Percentiles rank a stretch among this genome's conserved stretches.
Conservation (phyloP, 176 grass and related monocot species). For the Aechmea fasciata region DNA sequence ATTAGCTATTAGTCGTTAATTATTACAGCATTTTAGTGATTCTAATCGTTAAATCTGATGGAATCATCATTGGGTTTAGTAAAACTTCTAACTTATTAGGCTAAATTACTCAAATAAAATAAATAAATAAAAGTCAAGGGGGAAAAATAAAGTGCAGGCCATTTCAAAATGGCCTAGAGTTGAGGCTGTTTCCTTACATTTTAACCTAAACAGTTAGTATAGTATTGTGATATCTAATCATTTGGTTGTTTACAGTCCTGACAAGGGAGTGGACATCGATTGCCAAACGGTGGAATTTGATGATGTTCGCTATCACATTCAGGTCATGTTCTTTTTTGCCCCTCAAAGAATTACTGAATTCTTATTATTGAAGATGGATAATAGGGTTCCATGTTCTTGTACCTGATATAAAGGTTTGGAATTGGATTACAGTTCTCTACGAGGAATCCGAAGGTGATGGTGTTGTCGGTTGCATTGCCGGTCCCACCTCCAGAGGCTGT, state of each 20-base stretch:
- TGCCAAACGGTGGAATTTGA: slow-evolving; percentile 97
- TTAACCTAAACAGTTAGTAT: slow-evolving; percentile 2
- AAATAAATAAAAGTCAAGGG: too few relatives aligned
- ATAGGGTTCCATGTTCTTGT: neutral
- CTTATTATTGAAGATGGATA: too few relatives aligned
- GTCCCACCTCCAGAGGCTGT: slow-evolving; percentile 71
- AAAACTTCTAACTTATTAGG: too few relatives aligned
- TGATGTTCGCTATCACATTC: slow-evolving; percentile 92
- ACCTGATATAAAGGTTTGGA: neutral
- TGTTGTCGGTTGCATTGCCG: slow-evolving; percentile 73
- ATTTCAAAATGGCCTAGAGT: too few relatives aligned
- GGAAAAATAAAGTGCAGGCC: too few relatives aligned
- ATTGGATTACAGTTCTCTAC: slow-evolving; percentile 28
- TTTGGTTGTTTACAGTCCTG: slow-evolving; percentile 35
- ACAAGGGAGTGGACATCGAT: slow-evolving; percentile 88
- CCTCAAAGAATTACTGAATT: neutral
- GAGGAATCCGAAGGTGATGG: slow-evolving; percentile 76
- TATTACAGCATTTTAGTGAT: too few relatives aligned
- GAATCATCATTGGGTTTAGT: too few relatives aligned
- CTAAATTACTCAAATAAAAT: too few relatives aligned
- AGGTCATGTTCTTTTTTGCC: slow-evolving; percentile 34
- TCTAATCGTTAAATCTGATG: too few relatives aligned
- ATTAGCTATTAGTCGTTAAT: too few relatives aligned
- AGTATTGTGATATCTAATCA: neutral
- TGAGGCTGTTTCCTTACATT: neutral